Percentiles rank a stretch among this genome's conserved stretches.
phyloP scores from a whole-genome alignment of 805 yeast genomes.

The Schwanniomyces pseudopolymorphus region DNA sequence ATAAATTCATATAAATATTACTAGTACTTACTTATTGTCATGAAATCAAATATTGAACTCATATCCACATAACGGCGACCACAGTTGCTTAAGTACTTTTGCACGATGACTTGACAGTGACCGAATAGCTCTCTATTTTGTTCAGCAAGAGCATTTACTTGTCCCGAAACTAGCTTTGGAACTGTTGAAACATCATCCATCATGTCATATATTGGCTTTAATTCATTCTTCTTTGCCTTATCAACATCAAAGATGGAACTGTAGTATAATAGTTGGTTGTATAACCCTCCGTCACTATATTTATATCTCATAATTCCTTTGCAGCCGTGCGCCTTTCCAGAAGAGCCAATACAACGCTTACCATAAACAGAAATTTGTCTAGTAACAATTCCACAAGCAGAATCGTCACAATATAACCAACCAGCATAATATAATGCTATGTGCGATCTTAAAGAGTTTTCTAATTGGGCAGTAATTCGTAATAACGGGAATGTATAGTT shows the following conservation, averaged over 20 bases:
- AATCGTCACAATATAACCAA: constrained; percentile 81
- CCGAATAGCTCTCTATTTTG: constrained; percentile 69
- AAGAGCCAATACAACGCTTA: constrained; percentile 69
- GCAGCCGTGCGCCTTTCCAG: constrained; percentile 61
- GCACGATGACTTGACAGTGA: constrained; percentile 55
- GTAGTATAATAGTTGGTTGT: constrained; percentile 81
- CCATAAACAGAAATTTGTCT: constrained; percentile 90
- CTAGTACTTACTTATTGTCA: constrained; percentile 21
- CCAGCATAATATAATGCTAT: constrained; percentile 83
- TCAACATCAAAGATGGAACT: constrained; percentile 79
- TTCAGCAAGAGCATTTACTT: constrained; percentile 71
- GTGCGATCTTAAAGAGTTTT: constrained; percentile 64
- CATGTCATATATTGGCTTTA: constrained; percentile 53
- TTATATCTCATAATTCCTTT: constrained; percentile 80
- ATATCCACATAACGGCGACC: constrained; percentile 90
- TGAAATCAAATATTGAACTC: constrained; percentile 72
- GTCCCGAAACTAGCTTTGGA: constrained; percentile 45
- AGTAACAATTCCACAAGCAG: constrained; percentile 75
- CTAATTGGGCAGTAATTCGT: constrained; percentile 70
- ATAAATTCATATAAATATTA: neutral
- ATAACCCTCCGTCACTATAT: constrained; percentile 76
- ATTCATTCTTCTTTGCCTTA: constrained; percentile 61
- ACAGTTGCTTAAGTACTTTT: constrained; percentile 72
- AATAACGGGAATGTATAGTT: constrained; percentile 48
- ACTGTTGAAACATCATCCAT: constrained; percentile 23